These are phyloP conservation scores for Eimeria necatrix DNA, from an alignment of 169 alveolate genomes.

Conservation along the genomic window DNA sequence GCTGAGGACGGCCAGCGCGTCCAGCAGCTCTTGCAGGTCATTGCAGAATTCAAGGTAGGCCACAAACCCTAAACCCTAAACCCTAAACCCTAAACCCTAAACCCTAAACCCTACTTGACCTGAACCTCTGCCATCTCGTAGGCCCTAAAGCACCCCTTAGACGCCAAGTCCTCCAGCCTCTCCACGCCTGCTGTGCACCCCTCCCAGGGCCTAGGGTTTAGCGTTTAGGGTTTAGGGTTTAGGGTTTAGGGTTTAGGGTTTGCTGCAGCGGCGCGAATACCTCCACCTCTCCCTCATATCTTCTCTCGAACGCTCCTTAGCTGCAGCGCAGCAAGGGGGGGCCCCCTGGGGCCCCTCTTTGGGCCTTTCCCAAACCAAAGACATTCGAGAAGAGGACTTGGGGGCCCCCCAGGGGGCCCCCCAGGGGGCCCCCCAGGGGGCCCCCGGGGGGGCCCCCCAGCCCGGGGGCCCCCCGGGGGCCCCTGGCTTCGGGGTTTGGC, in stretches of 20 bases:
- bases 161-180: background rate
- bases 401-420: background rate
- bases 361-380: background rate
- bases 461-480: slow-evolving; percentile 80
- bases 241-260: slow-evolving; percentile 17
- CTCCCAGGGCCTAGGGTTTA: slow-evolving; percentile 1
- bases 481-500: no score
- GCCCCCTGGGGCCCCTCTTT: background rate
- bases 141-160: background rate
- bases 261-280: slow-evolving; percentile 68
- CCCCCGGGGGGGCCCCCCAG: slow-evolving; percentile 1
- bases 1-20: slow-evolving; percentile 62
- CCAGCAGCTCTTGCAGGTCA: slow-evolving; percentile 66
- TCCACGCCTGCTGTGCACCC: background rate
- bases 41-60: slow-evolving; percentile 36
- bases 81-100: slow-evolving; percentile 49
- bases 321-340: slow-evolving; percentile 47
- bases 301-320: slow-evolving; percentile 48
- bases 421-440: slow-evolving; percentile 8
- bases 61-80: slow-evolving; percentile 15
- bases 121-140: background rate
- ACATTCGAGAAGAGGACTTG: slow-evolving; percentile 19
- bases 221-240: slow-evolving; percentile 62
- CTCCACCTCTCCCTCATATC: slow-evolving; percentile 61
- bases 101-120: background rate